phyloP scores from a whole-genome alignment of 176 grass and related monocot genomes.

The Eragrostis nindensis region DNA sequence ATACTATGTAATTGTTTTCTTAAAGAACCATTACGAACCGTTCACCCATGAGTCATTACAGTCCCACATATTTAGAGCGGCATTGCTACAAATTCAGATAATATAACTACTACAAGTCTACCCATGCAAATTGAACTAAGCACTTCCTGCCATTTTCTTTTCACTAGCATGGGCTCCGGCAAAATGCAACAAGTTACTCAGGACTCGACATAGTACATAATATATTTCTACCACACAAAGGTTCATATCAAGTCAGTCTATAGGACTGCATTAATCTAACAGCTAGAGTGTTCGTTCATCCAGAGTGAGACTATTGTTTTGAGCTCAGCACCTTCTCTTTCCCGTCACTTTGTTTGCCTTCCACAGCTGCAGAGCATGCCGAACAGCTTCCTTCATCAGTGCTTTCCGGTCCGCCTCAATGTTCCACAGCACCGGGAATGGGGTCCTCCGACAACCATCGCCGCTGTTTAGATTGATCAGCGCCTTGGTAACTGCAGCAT shows the following conservation, averaged over 20 bases:
- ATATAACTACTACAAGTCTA: background rate
- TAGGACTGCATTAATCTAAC: background rate
- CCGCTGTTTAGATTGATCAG: slow-evolving; percentile 54
- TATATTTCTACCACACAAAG: background rate
- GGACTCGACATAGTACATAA: background rate
- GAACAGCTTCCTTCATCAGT: slow-evolving; percentile 41
- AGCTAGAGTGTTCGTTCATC: background rate
- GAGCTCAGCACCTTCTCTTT: slow-evolving; percentile 44
- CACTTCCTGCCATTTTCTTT: background rate
- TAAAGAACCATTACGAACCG: no score
- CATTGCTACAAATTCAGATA: background rate
- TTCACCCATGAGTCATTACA: no score
- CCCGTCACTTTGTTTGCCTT: background rate
- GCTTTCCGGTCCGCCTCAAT: slow-evolving; percentile 47
- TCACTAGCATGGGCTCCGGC: background rate
- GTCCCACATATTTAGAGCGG: no score
- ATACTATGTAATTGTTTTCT: no score
- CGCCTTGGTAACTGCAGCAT: slow-evolving; percentile 50
- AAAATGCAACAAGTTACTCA: background rate
- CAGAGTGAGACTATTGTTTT: background rate
- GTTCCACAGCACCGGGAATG: slow-evolving; percentile 67
- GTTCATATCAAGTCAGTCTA: background rate
- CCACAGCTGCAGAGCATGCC: slow-evolving; percentile 37
- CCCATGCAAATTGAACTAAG: background rate
- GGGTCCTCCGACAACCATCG: slow-evolving; percentile 25